A percentile compares a stretch with the other conserved stretches of the same genome.
Evolutionary conservation across 192 early-diverging fungal species (phyloP).

Genomic region (Mortierella antarctica): DNA sequence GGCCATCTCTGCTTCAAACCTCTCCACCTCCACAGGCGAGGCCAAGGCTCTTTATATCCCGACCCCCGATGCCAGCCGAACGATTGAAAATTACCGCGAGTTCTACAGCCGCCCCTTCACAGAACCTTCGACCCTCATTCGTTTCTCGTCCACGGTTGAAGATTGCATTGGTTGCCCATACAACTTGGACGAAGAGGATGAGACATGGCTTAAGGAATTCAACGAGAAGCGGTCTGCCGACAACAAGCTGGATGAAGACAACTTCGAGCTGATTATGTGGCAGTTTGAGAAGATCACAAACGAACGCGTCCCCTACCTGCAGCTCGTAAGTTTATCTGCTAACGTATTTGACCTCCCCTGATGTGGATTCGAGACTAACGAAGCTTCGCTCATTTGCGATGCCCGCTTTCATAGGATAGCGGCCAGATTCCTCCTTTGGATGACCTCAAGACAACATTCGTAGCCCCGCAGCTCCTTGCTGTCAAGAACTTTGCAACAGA

Average conservation of each 20-base stretch:
- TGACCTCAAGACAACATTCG: slow-evolving; percentile 55
- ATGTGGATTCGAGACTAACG: background rate
- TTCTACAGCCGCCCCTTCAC: slow-evolving; percentile 77
- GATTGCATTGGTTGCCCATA: slow-evolving; percentile 89
- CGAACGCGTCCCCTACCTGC: slow-evolving; percentile 61
- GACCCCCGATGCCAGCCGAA: slow-evolving; percentile 88
- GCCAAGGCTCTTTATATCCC: slow-evolving; percentile 80
- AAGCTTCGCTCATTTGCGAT: background rate
- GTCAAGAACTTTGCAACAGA: slow-evolving; percentile 26
- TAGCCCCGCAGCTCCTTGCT: slow-evolving; percentile 41
- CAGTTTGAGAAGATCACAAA: slow-evolving; percentile 78
- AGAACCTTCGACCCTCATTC: slow-evolving; percentile 82
- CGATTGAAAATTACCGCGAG: slow-evolving; percentile 72
- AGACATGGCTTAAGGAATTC: slow-evolving; percentile 68
- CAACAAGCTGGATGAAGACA: slow-evolving; percentile 70
- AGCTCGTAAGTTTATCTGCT: slow-evolving; percentile 42
- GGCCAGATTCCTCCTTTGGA: slow-evolving; percentile 51
- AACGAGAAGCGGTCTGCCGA: slow-evolving; percentile 50
- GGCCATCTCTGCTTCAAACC: slow-evolving; percentile 83
- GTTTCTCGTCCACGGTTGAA: slow-evolving; percentile 89
- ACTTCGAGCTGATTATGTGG: slow-evolving; percentile 85
- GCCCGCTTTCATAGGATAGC: slow-evolving; percentile 25
- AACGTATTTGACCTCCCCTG: background rate
- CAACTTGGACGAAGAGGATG: slow-evolving; percentile 90
- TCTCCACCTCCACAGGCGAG: slow-evolving; percentile 69